Base-by-base conservation (phyloP, 2,329 filamentous ascomycete species). In the Colletotrichum tanaceti region DNA sequence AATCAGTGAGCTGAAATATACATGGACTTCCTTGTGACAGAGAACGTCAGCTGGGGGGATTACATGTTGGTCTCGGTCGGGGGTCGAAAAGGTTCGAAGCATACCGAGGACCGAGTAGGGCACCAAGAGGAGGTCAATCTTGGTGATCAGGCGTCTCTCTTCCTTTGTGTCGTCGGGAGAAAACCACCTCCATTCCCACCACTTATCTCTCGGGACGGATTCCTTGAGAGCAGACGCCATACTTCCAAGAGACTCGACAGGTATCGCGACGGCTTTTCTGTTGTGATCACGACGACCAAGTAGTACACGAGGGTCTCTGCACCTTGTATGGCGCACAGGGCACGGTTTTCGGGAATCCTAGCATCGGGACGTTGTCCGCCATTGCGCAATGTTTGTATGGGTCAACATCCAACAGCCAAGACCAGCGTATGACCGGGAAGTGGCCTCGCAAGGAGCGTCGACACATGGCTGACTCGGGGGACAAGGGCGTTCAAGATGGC, bases 111-210 rank as follows among this genome's bases (percentile, higher is more conserved):
- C 66, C 2, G 72, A 70, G 43, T 75, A 75, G 2, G 73, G 73
- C 6, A 75, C 73, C 52, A 84, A 86, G 75, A 85, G 84, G 60
- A 86, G 83, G 53, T 90, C 90, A 72, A 83, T 85, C 58, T 85
- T 86, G 75, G 86, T 63, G 53, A 67, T 67, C 9, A 67, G 16
- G 9, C 28, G 49, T 11, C 59, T 32, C 20, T 58, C 65, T 39
- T 67, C 53, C 32, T 61, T 54, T 5, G 81, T 85, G 66, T 88
- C 86, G 13, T 83, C 76, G 32, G 81, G 75, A 5, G 83, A 76
- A 73, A 82, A 87, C 84, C 84, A 87, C 63, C 83, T 78, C 65
- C 80, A 72, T 43, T 80, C 72, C 64, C 77, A 79, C 79, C 78
- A 80, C 65, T 76, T 55, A 6, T 77, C 70, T 43, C 53, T 38